These are phyloP conservation scores for Crithidia acanthocephali DNA, from an alignment of 208 protist genomes.

Conservation along the genomic window DNA sequence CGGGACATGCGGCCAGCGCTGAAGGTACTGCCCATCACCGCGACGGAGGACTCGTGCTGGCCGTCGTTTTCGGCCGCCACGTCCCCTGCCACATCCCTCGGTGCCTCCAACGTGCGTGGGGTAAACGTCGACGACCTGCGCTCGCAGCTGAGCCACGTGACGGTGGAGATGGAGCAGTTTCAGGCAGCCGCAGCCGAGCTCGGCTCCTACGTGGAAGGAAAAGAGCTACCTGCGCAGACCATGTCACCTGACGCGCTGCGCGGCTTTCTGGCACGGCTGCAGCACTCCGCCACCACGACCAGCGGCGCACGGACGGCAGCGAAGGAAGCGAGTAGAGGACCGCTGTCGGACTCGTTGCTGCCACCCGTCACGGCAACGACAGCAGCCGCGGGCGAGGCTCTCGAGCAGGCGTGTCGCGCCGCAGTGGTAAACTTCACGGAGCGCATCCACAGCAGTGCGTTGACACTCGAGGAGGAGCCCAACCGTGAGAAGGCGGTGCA, in stretches of 20 bases:
- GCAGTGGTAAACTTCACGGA: conserved; percentile 15
- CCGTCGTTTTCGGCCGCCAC: conserved; percentile 6
- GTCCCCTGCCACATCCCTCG: neutral
- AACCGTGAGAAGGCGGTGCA: conserved; percentile 18
- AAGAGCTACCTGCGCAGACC: conserved; percentile 9
- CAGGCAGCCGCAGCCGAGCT: conserved; percentile 24
- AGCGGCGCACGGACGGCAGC: too few relatives aligned
- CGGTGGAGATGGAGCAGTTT: conserved; percentile 44
- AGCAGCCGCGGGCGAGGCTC: neutral
- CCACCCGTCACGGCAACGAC: neutral
- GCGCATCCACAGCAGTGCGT: neutral
- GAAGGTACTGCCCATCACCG: conserved; percentile 22
- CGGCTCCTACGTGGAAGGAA: conserved; percentile 25
- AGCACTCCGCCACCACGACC: too few relatives aligned
- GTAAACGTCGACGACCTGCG: conserved; percentile 16
- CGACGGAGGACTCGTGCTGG: neutral
- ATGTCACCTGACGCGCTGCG: conserved; percentile 25
- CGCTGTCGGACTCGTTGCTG: neutral
- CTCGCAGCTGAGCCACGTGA: conserved; percentile 24
- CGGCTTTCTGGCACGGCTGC: conserved; percentile 23
- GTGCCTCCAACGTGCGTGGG: neutral
- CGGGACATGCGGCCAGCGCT: conserved; percentile 29
- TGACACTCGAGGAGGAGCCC: conserved; percentile 13
- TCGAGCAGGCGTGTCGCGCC: conserved; percentile 7
- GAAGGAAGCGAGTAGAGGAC: neutral